A percentile compares a stretch with the other conserved stretches of the same genome.
These are phyloP conservation scores for Wickerhamomyces bovis DNA, from an alignment of 805 yeast species.

Conservation along the genomic window DNA sequence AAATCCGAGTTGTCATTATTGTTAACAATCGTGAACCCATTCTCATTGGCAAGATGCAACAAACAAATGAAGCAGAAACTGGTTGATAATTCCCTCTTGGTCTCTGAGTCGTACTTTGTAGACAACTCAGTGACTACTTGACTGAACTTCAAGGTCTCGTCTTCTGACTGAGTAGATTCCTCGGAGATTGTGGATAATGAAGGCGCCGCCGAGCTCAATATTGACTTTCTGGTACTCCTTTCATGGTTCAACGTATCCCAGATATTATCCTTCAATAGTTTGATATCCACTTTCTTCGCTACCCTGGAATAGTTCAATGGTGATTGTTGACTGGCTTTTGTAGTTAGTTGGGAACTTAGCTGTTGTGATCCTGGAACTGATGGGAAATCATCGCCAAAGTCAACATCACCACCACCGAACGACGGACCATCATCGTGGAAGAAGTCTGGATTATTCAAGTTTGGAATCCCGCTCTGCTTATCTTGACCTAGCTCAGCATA, in stretches of 20 bases:
- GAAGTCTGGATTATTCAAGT: constrained; percentile 32
- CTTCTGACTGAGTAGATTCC: background rate
- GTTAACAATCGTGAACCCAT: constrained; percentile 56
- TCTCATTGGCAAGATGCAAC: constrained; percentile 82
- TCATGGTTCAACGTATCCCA: constrained; percentile 52
- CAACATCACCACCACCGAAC: constrained; percentile 26
- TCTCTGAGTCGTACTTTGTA: constrained; percentile 46
- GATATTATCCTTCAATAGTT: constrained; percentile 64
- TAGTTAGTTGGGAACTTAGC: constrained; percentile 17
- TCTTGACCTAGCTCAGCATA: constrained; percentile 53
- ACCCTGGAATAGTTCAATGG: constrained; percentile 58
- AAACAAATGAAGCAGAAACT: constrained; percentile 82
- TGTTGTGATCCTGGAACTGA: constrained; percentile 12
- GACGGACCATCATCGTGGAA: constrained; percentile 27
- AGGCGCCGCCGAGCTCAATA: background rate
- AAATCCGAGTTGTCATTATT: constrained; percentile 23
- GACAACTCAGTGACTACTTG: constrained; percentile 46
- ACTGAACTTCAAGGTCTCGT: constrained; percentile 30
- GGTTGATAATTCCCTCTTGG: constrained; percentile 66
- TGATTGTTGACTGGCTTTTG: constrained; percentile 18
- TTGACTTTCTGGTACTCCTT: constrained; percentile 7
- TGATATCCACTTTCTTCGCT: constrained; percentile 77
- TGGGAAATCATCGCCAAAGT: constrained; percentile 27
- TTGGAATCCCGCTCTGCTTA: constrained; percentile 17
- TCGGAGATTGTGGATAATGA: background rate